Conservation (phyloP, 352 stramenopile species). For the Pythium periplocum region DNA sequence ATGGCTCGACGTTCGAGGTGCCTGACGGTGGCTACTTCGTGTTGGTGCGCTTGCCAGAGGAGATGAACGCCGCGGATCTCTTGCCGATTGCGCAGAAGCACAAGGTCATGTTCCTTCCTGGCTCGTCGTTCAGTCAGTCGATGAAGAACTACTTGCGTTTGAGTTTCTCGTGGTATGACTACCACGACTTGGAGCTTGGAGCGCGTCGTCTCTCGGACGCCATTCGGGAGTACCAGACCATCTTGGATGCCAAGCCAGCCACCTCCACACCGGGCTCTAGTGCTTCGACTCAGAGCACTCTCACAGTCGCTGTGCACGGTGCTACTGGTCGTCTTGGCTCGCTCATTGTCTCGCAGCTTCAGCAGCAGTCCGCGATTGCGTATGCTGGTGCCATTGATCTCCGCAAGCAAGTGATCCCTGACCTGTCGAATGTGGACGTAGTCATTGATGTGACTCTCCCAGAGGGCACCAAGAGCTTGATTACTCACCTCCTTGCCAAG, state of each 20-base stretch:
- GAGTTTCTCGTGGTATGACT: constrained; percentile 87
- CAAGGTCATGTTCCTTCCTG: constrained; percentile 84
- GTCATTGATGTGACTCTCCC: constrained; percentile 78
- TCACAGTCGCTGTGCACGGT: constrained; percentile 69
- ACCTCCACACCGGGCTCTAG: constrained; percentile 12
- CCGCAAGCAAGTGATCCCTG: constrained; percentile 35
- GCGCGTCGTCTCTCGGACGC: constrained; percentile 62
- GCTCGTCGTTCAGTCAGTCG: constrained; percentile 73
- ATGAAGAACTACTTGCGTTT: constrained; percentile 88
- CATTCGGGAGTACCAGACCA: constrained; percentile 57
- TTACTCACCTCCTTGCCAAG: constrained; percentile 48
- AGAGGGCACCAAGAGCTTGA: constrained; percentile 60
- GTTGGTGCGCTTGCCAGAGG: constrained; percentile 71
- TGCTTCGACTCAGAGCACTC: constrained; percentile 3
- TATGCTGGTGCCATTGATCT: constrained; percentile 60
- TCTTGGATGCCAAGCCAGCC: constrained; percentile 19
- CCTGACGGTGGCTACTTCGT: constrained; percentile 88
- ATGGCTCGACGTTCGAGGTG: constrained; percentile 63
- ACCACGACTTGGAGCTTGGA: constrained; percentile 69
- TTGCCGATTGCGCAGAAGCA: constrained; percentile 77
- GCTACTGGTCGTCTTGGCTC: constrained; percentile 59
- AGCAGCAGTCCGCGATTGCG: constrained; percentile 35
- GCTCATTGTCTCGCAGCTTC: constrained; percentile 65
- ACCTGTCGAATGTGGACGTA: constrained; percentile 47
- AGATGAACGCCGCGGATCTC: constrained; percentile 72